Percentiles rank a stretch among this genome's conserved stretches.
Conservation (phyloP, 495 filamentous ascomycete species). For the Chaetomium cochliodes region DNA sequence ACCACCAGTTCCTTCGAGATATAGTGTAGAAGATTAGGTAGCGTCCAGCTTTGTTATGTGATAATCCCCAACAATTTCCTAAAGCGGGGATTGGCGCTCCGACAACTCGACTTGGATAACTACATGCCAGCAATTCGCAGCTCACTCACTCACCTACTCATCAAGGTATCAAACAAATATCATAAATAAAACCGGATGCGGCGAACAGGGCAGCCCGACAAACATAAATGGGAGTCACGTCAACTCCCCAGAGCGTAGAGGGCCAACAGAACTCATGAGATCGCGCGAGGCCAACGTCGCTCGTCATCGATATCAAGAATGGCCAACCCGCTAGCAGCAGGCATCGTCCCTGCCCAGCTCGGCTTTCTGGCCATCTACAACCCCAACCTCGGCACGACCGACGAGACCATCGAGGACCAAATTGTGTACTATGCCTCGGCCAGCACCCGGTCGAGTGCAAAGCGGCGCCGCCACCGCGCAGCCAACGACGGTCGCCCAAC, state of each 20-base stretch:
- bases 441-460: constrained; percentile 40
- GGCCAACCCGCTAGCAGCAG: constrained; percentile 2
- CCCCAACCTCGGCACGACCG: constrained; percentile 79
- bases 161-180: too few species aligned
- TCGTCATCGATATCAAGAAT: not conserved
- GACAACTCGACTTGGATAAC: not conserved
- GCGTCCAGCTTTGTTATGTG: too few species aligned
- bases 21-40: too few species aligned
- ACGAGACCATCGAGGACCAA: constrained; percentile 85
- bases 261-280: not conserved
- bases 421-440: constrained; percentile 88
- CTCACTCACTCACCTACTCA: not conserved
- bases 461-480: constrained; percentile 29
- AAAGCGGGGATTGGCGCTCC: not conserved
- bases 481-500: constrained; percentile 39
- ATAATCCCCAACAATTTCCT: constrained; percentile 1
- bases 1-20: too few species aligned
- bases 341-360: constrained; percentile 72
- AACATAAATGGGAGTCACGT: not conserved
- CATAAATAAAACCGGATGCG: too few species aligned
- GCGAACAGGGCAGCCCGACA: not conserved
- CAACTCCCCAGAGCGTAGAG: not conserved
- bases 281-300: not conserved
- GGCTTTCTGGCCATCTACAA: constrained; percentile 93
- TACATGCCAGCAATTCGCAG: not conserved